Conservation (phyloP, 495 filamentous ascomycete species). For the Hypoxylon perforatum region DNA sequence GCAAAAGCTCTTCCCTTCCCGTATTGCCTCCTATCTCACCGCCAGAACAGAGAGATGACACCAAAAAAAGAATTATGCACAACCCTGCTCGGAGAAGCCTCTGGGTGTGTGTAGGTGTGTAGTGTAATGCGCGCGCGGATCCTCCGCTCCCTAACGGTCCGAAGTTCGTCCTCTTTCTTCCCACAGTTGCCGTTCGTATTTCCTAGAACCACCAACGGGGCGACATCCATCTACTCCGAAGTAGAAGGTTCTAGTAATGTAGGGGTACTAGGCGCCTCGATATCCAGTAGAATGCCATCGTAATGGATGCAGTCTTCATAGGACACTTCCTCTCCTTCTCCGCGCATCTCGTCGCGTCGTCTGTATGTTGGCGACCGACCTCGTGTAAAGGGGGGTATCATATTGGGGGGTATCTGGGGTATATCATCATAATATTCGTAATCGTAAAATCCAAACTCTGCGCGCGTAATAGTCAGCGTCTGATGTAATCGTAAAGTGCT, state of each 20-base stretch:
- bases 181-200: not conserved
- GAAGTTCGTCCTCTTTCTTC: not conserved
- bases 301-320: not conserved
- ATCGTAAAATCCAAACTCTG: constrained; percentile 23
- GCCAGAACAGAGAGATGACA: not conserved
- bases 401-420: not conserved
- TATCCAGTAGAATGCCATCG: not conserved
- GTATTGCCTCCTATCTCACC: constrained; percentile 3
- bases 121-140: not conserved
- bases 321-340: not conserved
- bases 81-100: constrained; percentile 40
- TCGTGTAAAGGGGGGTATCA: constrained; percentile 34
- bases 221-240: no score
- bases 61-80: constrained; percentile 12
- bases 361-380: not conserved
- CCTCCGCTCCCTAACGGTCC: not conserved
- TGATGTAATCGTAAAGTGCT: not conserved
- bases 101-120: constrained; percentile 15
- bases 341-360: constrained; percentile 1
- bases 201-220: not conserved
- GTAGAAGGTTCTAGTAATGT: no score
- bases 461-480: not conserved
- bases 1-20: not conserved
- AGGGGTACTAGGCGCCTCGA: constrained; percentile 11
- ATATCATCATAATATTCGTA: constrained; percentile 31